These are phyloP conservation scores for Geotrichum reessii DNA, from an alignment of 1,139 yeast species.

Conservation along the genomic window DNA sequence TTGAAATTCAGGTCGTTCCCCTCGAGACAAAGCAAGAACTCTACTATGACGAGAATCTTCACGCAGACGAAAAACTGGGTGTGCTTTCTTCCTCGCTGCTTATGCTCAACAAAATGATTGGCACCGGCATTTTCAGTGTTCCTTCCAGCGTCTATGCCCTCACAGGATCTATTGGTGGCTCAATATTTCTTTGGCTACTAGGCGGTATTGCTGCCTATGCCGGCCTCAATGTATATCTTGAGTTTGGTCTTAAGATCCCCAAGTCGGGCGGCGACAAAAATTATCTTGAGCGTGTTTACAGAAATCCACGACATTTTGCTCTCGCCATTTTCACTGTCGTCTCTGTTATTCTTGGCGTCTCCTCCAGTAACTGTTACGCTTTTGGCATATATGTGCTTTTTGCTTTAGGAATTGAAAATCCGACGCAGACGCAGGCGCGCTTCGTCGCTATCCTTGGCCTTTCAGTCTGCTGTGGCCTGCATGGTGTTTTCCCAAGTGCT, in stretches of 20 bases:
- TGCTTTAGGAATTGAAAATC: constrained; percentile 56
- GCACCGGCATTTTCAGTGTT: constrained; percentile 83
- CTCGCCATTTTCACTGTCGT: constrained; percentile 67
- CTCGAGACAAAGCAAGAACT: not conserved
- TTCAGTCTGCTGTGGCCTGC: constrained; percentile 57
- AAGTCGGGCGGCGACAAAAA: constrained; percentile 79
- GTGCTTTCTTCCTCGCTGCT: constrained; percentile 55
- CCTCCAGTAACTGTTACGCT: constrained; percentile 61
- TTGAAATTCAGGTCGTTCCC: constrained; percentile 3
- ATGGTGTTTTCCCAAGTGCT: constrained; percentile 54
- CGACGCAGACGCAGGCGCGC: constrained; percentile 26
- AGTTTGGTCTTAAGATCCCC: constrained; percentile 72
- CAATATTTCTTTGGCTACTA: constrained; percentile 68
- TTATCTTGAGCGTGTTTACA: constrained; percentile 62
- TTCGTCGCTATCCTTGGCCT: constrained; percentile 49
- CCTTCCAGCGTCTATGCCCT: constrained; percentile 68
- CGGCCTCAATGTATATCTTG: constrained; percentile 48
- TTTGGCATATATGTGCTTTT: constrained; percentile 49
- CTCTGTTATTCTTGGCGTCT: constrained; percentile 66
- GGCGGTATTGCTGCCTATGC: constrained; percentile 61
- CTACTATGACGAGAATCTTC: not conserved
- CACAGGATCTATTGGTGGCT: constrained; percentile 70
- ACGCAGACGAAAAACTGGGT: constrained; percentile 37
- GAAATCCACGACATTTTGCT: constrained; percentile 58
- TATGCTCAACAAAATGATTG: constrained; percentile 75